Evolutionary conservation across 2,329 filamentous ascomycete species (phyloP), one percentile per base, ranked within the genome.

Genomic region (Colletotrichum musae): DNA sequence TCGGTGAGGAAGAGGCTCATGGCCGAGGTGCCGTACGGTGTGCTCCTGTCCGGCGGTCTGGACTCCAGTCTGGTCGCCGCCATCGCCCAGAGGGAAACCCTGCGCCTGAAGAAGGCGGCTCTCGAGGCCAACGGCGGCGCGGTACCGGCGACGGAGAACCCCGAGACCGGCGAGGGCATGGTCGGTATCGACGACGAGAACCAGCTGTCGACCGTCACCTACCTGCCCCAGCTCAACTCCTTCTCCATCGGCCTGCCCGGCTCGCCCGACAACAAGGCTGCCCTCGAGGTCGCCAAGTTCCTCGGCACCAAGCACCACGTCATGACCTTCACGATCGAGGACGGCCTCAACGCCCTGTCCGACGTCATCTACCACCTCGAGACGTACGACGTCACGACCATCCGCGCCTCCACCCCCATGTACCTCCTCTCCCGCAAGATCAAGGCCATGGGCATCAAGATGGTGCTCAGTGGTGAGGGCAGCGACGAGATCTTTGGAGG

Each of bases 371-470:
- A 93, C 85, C 96, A 99, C 84, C 90, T 99, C 71, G 96, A 99
- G 86, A 94, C 94, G 15, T 99, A 96, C 84, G 96, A 99, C 80
- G 96, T 99, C 28, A 99, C 96, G 61, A 99, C 96, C 3, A 98
- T 99, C 79, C 94, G 96, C 79, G 96, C 96, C 64, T 98, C 95
- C 12, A 99, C 96, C 12, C 96, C 96, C 73, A 99, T 99, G 96
- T 99, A 98, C 85, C 86, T 99, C 72, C 89, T 99, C 56, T 96
- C 94, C 71, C 92, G 97, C 80, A 99, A 99, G 88, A 99, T 99
- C 87, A 99, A 99, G 88, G 96, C 95, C 43, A 95, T 98, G 91
- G 96, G 96, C 72, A 93, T 99, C 79, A 99, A 99, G 90, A 99
- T 99, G 96, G 96, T 99, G 66, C 88, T 99, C 71, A 97, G 93